Evolutionary conservation across 2,329 filamentous ascomycete species (phyloP).

Genomic region (Zasmidium cellare): DNA sequence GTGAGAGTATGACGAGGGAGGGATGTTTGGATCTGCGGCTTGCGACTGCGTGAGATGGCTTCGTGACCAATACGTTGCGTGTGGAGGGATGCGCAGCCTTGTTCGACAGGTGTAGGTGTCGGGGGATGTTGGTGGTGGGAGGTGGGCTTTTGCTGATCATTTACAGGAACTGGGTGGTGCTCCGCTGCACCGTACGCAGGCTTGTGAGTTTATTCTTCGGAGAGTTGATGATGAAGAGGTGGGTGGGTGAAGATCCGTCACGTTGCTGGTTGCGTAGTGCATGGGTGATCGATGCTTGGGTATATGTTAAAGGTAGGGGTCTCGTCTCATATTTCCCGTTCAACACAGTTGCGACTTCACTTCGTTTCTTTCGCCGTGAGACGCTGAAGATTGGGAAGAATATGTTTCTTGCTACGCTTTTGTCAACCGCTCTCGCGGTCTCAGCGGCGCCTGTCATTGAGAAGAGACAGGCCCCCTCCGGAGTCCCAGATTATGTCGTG

Average conservation of each 20-base stretch:
- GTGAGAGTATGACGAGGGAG: background rate
- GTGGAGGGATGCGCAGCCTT: background rate
- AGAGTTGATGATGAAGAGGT: background rate
- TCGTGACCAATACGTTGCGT: background rate
- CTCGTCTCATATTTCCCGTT: background rate
- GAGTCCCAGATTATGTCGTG: conserved; percentile 28
- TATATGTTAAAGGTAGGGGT: background rate
- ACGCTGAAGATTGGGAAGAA: background rate
- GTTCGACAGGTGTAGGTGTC: background rate
- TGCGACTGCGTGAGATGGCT: background rate
- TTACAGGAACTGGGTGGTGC: background rate
- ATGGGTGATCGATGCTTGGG: background rate
- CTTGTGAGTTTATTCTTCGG: background rate
- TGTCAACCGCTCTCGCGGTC: background rate
- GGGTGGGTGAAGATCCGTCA: too few species aligned
- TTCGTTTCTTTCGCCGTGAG: background rate
- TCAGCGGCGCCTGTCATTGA: conserved; percentile 8
- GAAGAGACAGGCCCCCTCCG: conserved; percentile 11
- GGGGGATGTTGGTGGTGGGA: background rate
- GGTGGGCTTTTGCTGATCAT: background rate
- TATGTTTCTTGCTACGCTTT: background rate
- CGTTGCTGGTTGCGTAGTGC: background rate
- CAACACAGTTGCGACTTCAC: background rate
- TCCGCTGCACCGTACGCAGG: background rate
- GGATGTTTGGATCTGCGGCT: background rate